phyloP scores from a whole-genome alignment of 208 protist species.

The Crithidia brevicula region DNA sequence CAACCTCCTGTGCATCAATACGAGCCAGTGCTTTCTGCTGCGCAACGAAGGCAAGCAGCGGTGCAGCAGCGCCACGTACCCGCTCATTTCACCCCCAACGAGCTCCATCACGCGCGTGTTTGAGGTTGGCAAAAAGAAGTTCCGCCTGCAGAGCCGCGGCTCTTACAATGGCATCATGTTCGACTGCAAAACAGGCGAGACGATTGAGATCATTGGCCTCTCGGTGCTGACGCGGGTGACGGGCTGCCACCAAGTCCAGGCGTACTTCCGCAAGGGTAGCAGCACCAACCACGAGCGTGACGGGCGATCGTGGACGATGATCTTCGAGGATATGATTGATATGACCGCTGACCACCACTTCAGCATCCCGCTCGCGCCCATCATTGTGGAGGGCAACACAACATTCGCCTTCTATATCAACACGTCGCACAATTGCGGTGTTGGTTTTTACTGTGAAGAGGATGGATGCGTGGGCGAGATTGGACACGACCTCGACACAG shows the following conservation, averaged over 20 bases:
- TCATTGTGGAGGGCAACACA: conserved; percentile 59
- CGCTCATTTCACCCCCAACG: conserved; percentile 60
- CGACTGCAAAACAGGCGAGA: conserved; percentile 74
- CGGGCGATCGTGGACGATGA: conserved; percentile 60
- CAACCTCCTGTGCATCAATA: conserved; percentile 50
- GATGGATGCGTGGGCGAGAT: conserved; percentile 79
- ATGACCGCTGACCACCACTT: conserved; percentile 71
- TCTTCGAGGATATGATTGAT: conserved; percentile 80
- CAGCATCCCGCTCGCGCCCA: conserved; percentile 60
- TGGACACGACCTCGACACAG: conserved; percentile 76
- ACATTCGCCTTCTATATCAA: conserved; percentile 91
- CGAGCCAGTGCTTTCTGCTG: conserved; percentile 67
- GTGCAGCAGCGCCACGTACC: conserved; percentile 51
- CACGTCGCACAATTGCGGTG: conserved; percentile 88
- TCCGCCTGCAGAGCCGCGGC: conserved; percentile 61
- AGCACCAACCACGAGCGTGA: conserved; percentile 70
- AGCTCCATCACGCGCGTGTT: conserved; percentile 73
- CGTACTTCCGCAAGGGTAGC: conserved; percentile 87
- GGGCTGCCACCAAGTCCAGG: conserved; percentile 77
- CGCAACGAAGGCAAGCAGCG: conserved; percentile 70
- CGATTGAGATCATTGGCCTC: conserved; percentile 75
- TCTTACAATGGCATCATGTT: conserved; percentile 94
- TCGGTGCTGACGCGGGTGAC: conserved; percentile 72
- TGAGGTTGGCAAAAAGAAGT: conserved; percentile 85
- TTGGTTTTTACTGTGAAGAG: conserved; percentile 87